Percentiles rank a stretch among this genome's conserved stretches.
These are phyloP conservation scores for Xylaria sp. DNA, from an alignment of 2,329 filamentous ascomycete species.

Conservation along the genomic window DNA sequence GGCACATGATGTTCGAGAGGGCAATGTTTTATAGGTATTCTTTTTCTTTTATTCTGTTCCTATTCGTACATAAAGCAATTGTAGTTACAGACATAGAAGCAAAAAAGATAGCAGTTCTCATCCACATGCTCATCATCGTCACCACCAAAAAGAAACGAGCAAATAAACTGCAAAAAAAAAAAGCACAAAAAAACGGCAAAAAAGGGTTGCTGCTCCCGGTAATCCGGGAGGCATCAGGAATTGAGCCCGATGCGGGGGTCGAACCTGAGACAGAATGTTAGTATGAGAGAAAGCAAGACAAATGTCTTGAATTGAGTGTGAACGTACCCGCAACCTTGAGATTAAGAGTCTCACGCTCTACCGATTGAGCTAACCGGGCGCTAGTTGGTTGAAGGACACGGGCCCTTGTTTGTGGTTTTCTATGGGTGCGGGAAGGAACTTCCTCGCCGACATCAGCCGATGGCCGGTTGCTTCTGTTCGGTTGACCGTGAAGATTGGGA, in stretches of 20 bases:
- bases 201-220: neutral
- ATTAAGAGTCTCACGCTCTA: slow-evolving; percentile 68
- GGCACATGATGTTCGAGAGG: no score
- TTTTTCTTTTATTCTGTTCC: no score
- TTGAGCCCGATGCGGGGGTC: slow-evolving; percentile 45
- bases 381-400: neutral
- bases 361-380: slow-evolving; percentile 61
- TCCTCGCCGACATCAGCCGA: no score
- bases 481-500: no score
- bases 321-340: slow-evolving; percentile 32
- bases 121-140: no score
- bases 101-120: no score
- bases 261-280: slow-evolving; percentile 23
- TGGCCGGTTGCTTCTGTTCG: no score
- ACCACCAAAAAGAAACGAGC: neutral
- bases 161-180: neutral
- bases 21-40: no score
- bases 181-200: neutral
- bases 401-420: neutral
- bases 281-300: neutral
- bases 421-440: neutral
- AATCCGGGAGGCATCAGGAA: slow-evolving; percentile 24
- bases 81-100: no score
- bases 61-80: no score
- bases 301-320: neutral